Percentiles rank a stretch among this genome's conserved stretches.
These are phyloP conservation scores for Litsea cubeba DNA, from an alignment of 164 flowering plant species.

Conservation along the genomic window DNA sequence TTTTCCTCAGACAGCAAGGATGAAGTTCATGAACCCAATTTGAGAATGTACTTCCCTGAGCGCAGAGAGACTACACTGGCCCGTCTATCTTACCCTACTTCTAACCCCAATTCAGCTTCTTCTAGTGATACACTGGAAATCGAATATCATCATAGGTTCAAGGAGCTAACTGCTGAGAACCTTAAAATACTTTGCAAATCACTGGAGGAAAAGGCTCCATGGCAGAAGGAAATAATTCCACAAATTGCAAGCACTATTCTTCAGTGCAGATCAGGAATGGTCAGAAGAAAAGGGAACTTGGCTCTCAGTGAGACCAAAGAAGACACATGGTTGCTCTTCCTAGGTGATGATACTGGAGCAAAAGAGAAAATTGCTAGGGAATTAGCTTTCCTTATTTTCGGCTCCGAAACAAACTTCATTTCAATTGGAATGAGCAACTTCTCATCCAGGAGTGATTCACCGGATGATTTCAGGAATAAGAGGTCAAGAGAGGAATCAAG, in stretches of 20 bases:
- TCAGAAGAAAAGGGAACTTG: conserved; percentile 40
- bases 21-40: conserved; percentile 20
- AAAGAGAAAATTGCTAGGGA: conserved; percentile 73
- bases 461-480: conserved; percentile 55
- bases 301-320: conserved; percentile 35
- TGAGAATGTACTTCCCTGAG: conserved; percentile 29
- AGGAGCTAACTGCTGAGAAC: conserved; percentile 58
- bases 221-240: conserved; percentile 65
- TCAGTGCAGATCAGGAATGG: conserved; percentile 70
- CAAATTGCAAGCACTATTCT: conserved; percentile 69
- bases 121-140: conserved; percentile 63
- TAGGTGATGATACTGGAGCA: conserved; percentile 62
- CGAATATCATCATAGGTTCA: conserved; percentile 45
- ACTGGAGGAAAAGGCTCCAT: conserved; percentile 73
- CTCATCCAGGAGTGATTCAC: conserved; percentile 58
- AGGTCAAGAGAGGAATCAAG: conserved; percentile 70
- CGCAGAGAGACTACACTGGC: conserved; percentile 32
- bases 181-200: conserved; percentile 52
- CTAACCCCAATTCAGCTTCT: conserved; percentile 55
- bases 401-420: conserved; percentile 44
- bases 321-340: conserved; percentile 88
- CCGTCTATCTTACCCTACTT: conserved; percentile 40
- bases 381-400: conserved; percentile 67
- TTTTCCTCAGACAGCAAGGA: conserved; percentile 29
- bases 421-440: conserved; percentile 61